Conservation (phyloP, 2,329 filamentous ascomycete species). For the Colletotrichum abscissum region DNA sequence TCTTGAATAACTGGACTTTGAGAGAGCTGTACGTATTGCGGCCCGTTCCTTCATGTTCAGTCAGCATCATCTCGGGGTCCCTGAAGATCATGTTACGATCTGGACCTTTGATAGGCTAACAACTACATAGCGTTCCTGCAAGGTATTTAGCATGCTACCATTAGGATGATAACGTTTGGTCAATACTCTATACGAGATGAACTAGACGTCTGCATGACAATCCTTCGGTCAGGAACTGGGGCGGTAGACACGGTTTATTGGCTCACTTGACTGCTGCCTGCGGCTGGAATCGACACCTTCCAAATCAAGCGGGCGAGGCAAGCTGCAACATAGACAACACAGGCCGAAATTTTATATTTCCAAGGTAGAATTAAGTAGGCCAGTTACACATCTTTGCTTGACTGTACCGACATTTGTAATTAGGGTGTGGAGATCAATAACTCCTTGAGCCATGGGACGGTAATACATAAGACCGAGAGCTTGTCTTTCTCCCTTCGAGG, state of each 20-base stretch:
- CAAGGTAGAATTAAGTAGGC: too few species aligned
- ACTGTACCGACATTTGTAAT: too few species aligned
- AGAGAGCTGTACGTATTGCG: neutral
- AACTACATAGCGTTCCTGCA: neutral
- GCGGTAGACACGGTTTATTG: neutral
- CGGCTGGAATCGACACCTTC: neutral
- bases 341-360: too few species aligned
- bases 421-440: too few species aligned
- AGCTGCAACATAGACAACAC: too few species aligned
- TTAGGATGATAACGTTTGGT: neutral
- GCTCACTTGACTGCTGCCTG: neutral
- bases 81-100: neutral
- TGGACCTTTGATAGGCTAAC: neutral
- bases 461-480: too few species aligned
- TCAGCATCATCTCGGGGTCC: neutral
- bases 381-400: too few species aligned
- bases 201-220: neutral
- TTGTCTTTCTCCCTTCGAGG: too few species aligned
- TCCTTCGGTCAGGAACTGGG: neutral
- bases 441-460: too few species aligned
- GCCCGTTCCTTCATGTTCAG: neutral
- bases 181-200: neutral
- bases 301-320: neutral
- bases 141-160: neutral
- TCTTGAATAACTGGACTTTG: too few species aligned